Base-by-base conservation (phyloP, 2,329 filamentous ascomycete species). In the Coniochaeta prunicola region DNA sequence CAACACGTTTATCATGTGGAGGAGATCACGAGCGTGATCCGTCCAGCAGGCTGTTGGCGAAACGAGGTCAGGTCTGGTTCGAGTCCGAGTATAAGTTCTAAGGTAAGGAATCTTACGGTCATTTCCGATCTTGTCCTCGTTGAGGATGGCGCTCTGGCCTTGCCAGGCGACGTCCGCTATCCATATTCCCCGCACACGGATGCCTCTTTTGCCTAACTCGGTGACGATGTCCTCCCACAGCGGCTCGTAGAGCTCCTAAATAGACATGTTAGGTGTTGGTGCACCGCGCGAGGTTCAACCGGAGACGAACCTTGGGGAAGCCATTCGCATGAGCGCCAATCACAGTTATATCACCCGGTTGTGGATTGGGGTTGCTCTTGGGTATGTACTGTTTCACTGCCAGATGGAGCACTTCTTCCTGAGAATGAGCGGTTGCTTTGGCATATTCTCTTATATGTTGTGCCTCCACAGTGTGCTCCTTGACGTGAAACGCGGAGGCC, bases 381-480 rank as follows among this genome's bases (percentile, higher is more conserved):
- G 92, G 92, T 0, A 83, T 89, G 70, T 97, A 97, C 70, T 97
- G 91, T 77, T 96, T 97, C 57, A 97, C 82, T 9, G 86, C 84
- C 5, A 97, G 74, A 58, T 85, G 74, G 3, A 97, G 78, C 6
- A 83, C 78, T 61, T 93, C 89, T 63, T 96, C 88, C 66, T 96
- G 89, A 13, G 82, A 83, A 59, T 82, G 79, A 2, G 86, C 81
- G 2, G 89, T 91, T 13, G 89, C 89, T 58, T 84, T 83, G 7
- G 89, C 80, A 69, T 91, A 96, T 69, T 96, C 90, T 62, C 92
- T 83, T 62, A 96, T 88, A 73, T 97, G 89, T 63, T 91, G 84
- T 64, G 84, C 85, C 58, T 85, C 82, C 64, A 96, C 73, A 48
- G 81, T 77, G 76, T 96, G 92, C 71, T 94, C 88, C 63, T 84